Conservation (phyloP, 1,284 basidiomycete species). For the Bothia castanella region DNA sequence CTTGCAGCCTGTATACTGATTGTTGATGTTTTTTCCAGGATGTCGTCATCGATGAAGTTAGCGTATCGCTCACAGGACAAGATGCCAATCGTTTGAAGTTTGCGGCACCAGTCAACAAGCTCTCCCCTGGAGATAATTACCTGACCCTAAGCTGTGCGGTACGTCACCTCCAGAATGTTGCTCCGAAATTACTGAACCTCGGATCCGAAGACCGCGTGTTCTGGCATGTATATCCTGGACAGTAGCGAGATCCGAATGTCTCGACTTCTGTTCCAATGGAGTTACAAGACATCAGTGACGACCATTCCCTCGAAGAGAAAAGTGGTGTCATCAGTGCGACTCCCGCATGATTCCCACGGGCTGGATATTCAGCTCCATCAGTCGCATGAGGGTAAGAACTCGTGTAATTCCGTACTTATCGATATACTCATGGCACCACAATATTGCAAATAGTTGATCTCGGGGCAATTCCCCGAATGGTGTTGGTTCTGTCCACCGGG, state of each 20-base stretch:
- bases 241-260: slow-evolving; percentile 57
- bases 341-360: slow-evolving; percentile 57
- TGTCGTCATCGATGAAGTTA: slow-evolving; percentile 49
- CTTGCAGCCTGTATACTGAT: slow-evolving; percentile 3
- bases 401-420: slow-evolving; percentile 3
- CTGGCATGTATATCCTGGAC: slow-evolving; percentile 60
- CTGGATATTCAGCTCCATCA: slow-evolving; percentile 59
- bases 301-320: slow-evolving; percentile 26
- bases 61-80: slow-evolving; percentile 49
- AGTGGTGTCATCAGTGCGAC: slow-evolving; percentile 44
- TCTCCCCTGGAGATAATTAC: slow-evolving; percentile 53
- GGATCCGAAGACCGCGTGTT: slow-evolving; percentile 52
- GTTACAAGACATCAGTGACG: slow-evolving; percentile 36
- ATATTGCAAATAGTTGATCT: slow-evolving; percentile 54
- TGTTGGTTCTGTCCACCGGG: slow-evolving; percentile 58
- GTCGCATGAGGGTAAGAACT: slow-evolving; percentile 55
- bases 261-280: slow-evolving; percentile 57
- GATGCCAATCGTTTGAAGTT: slow-evolving; percentile 58
- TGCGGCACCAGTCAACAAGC: slow-evolving; percentile 32
- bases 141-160: slow-evolving; percentile 68
- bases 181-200: neutral
- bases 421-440: slow-evolving; percentile 6
- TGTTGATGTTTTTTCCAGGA: slow-evolving; percentile 34
- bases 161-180: slow-evolving; percentile 28
- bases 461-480: slow-evolving; percentile 51